These are phyloP conservation scores for Saccharomycopsis vini DNA, from an alignment of 805 yeast genomes.

Conservation along the genomic window DNA sequence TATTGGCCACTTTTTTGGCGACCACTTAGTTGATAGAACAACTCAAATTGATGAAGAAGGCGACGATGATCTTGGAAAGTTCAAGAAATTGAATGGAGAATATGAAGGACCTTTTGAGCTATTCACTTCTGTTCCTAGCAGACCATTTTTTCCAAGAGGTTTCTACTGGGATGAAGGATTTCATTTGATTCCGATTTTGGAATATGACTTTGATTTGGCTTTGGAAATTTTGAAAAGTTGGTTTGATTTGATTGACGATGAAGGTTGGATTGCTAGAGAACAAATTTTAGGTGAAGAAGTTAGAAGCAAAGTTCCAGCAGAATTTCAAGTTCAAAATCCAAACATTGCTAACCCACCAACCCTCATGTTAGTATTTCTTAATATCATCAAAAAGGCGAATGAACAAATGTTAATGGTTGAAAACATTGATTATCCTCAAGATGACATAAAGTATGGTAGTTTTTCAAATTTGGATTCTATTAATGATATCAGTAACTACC, in stretches of 20 bases:
- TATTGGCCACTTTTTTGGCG: slow-evolving; percentile 80
- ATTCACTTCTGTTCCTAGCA: slow-evolving; percentile 80
- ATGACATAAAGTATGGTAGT: slow-evolving; percentile 20
- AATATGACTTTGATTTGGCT: slow-evolving; percentile 75
- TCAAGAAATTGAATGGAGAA: slow-evolving; percentile 39
- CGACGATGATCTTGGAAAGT: slow-evolving; percentile 34
- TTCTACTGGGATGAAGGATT: slow-evolving; percentile 99
- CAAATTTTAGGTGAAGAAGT: slow-evolving; percentile 90
- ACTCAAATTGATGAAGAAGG: slow-evolving; percentile 62
- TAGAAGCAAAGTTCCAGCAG: slow-evolving; percentile 75
- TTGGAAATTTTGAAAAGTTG: slow-evolving; percentile 78
- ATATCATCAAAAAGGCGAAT: slow-evolving; percentile 41
- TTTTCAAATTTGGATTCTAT: slow-evolving; percentile 3
- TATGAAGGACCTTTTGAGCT: slow-evolving; percentile 71
- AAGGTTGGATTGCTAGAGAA: slow-evolving; percentile 97
- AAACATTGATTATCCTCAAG: slow-evolving; percentile 27
- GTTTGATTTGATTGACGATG: slow-evolving; percentile 77
- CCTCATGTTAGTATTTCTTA: slow-evolving; percentile 61
- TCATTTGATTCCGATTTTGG: slow-evolving; percentile 72
- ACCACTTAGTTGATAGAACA: slow-evolving; percentile 67
- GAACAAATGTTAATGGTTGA: slow-evolving; percentile 8
- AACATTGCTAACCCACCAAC: slow-evolving; percentile 95
- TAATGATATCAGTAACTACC: slow-evolving; percentile 39
- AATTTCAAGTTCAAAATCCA: slow-evolving; percentile 80
- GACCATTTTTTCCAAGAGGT: slow-evolving; percentile 93